phyloP scores from a whole-genome alignment of 805 yeast genomes.

The Barnettozyma sucrosica region DNA sequence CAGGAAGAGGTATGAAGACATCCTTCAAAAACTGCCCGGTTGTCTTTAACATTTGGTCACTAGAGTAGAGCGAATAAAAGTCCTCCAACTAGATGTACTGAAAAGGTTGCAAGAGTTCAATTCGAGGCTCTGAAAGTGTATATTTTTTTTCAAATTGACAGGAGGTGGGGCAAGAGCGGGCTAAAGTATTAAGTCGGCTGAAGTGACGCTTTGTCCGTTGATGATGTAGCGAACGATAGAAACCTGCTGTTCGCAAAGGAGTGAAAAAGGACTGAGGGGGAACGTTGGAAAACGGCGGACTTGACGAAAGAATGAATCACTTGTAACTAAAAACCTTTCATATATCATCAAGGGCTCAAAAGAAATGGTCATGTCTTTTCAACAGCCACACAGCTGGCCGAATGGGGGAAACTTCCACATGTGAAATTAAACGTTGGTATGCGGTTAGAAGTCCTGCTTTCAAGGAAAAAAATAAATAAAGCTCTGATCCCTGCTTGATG shows the following conservation, averaged over 20 bases:
- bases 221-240: background rate
- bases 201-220: background rate
- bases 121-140: background rate
- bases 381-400: background rate
- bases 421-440: background rate
- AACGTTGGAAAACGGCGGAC: too few species aligned
- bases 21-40: slow-evolving; percentile 13
- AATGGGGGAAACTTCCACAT: background rate
- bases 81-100: background rate
- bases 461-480: too few species aligned
- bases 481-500: too few species aligned
- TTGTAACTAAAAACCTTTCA: background rate
- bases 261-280: too few species aligned
- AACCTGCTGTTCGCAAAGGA: background rate
- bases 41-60: background rate
- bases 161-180: background rate
- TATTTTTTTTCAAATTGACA: background rate
- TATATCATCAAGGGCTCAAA: too few species aligned
- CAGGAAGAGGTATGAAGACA: slow-evolving; percentile 18
- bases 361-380: background rate
- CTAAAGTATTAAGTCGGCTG: background rate
- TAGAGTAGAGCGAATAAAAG: background rate
- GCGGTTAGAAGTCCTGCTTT: background rate
- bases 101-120: background rate
- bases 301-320: background rate